Conservation (phyloP, 257 asterid species). For the Solanum megistacrolobum region DNA sequence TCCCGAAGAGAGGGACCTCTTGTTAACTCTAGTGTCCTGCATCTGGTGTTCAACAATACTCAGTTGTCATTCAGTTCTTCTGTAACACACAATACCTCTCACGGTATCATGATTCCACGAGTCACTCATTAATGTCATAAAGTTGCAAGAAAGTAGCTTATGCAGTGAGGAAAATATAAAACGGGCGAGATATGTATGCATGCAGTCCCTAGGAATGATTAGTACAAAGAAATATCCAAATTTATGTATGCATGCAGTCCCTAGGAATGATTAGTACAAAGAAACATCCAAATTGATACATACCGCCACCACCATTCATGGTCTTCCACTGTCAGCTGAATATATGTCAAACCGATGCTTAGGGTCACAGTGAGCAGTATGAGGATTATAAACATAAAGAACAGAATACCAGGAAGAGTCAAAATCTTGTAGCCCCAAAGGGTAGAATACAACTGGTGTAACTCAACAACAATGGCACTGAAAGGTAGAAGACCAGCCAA, state of each 20-base stretch:
- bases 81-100: neutral
- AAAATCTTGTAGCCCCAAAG: conserved; percentile 79
- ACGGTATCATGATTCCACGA: neutral
- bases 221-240: no score
- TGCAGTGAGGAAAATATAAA: neutral
- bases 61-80: neutral
- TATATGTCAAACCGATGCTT: conserved; percentile 64
- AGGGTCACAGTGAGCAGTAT: conserved; percentile 41
- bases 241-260: neutral
- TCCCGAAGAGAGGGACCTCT: neutral
- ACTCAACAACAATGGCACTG: conserved; percentile 64
- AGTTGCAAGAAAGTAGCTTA: neutral
- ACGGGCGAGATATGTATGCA: neutral
- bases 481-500: conserved; percentile 77
- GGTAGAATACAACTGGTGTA: conserved; percentile 60
- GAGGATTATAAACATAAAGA: conserved; percentile 44
- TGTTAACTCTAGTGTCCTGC: neutral
- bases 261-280: neutral
- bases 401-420: conserved; percentile 38
- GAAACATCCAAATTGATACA: neutral
- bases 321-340: conserved; percentile 70
- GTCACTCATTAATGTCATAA: neutral
- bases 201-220: neutral
- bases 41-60: neutral
- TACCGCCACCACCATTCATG: conserved; percentile 95